Conservation (phyloP, 176 grass and related monocot species). For the Melocanna baccifera region DNA sequence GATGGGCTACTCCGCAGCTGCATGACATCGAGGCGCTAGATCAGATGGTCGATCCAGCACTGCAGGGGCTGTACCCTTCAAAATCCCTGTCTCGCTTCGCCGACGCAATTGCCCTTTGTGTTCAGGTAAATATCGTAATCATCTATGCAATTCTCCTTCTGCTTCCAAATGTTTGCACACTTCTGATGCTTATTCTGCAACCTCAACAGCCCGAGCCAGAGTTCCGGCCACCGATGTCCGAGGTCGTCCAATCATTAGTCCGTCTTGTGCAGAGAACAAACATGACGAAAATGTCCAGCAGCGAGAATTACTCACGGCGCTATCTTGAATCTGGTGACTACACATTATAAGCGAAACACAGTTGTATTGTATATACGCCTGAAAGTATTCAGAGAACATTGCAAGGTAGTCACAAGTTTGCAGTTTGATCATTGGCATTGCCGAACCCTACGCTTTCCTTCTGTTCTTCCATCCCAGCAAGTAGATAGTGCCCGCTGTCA, state of each 20-base stretch:
- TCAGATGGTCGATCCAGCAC: constrained; percentile 78
- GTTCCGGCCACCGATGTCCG: constrained; percentile 76
- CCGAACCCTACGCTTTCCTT: background rate
- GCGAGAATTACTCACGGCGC: background rate
- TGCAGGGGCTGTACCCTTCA: constrained; percentile 82
- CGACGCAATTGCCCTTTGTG: constrained; percentile 78
- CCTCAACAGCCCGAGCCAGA: constrained; percentile 57
- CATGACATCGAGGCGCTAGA: constrained; percentile 91
- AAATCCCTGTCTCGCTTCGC: constrained; percentile 96
- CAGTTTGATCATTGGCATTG: background rate
- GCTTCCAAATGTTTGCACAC: background rate
- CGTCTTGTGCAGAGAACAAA: constrained; percentile 55
- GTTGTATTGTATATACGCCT: constrained; percentile 16
- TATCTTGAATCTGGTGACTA: constrained; percentile 26
- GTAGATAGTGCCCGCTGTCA: background rate
- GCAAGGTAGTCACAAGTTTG: background rate
- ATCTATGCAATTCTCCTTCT: background rate
- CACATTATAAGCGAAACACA: background rate
- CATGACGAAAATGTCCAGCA: background rate
- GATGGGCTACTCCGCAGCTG: constrained; percentile 74
- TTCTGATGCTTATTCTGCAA: background rate
- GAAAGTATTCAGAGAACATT: background rate
- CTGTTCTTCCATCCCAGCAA: background rate
- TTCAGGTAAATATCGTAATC: constrained; percentile 49
- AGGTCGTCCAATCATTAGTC: constrained; percentile 65